Evolutionary conservation across 1,139 yeast genomes (phyloP), one percentile per base, ranked within the genome.

Genomic region (Geotrichum histeridarum): DNA sequence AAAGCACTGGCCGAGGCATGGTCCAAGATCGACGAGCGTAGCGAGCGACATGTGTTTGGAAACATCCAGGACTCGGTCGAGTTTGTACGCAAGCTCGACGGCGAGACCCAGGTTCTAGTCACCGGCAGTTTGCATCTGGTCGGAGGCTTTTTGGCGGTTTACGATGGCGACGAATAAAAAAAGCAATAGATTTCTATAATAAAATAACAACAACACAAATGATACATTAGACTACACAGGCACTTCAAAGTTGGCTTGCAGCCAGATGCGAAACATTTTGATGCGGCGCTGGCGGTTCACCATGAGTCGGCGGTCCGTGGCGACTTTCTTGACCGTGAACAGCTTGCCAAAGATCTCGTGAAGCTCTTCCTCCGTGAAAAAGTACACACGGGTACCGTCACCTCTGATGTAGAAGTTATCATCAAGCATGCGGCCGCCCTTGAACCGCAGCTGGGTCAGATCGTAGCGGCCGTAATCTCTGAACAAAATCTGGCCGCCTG

Each of bases 381-480:
- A 93, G 70, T 93, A 93, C 11, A 94, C 99, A 63, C 99, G 77
- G 1, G 99, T 93, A 51, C 99, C 99, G 67, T 93, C 99, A 41
- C 99, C 99, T 65, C 99, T 80, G 42, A 91, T 89, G 70, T 93
- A 93, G 67, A 93, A 93, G 70, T 93, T 91, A 55, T 93, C 98
- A 54, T 89, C 96, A 56, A 93, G 70, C 46, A 89, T 73, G 64
- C 99, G 79, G 47, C 88, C 86, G 68, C 87, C 88, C 70, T 93
- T 94, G 75, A 93, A 90, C 63, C 99, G 75, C 51, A 93, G 86
- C 68, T 93, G 99, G 0, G 99, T 96, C 68, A 94, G 75, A 70
- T 93, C 99, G 66, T 91, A 93, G 60, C 98, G 79, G 2, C 98
- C 98, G 67, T 93, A 93, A 70, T 93, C 99, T 66, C 99, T 77